phyloP scores from a whole-genome alignment of 2,329 filamentous ascomycete species.

The Penicillium sp. region DNA sequence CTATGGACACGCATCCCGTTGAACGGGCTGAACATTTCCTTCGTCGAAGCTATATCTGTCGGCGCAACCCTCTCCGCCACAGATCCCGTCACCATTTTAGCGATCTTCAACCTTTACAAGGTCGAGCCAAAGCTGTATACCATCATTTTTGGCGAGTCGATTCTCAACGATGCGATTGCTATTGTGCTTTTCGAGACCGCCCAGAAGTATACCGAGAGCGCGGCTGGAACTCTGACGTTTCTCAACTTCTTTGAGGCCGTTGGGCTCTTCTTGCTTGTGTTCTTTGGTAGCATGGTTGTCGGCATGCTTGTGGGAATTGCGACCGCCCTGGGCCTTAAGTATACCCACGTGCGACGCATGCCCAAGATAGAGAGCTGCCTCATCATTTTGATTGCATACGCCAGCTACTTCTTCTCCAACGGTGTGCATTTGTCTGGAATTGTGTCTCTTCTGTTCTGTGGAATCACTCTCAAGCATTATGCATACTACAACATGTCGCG shows the following conservation, averaged over 20 bases:
- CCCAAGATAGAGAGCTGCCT: slow-evolving; percentile 97
- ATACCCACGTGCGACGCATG: slow-evolving; percentile 87
- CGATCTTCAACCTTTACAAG: slow-evolving; percentile 99
- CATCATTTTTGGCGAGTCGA: slow-evolving; percentile 97
- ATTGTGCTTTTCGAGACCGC: slow-evolving; percentile 99
- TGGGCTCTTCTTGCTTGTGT: slow-evolving; percentile 91
- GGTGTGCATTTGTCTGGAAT: slow-evolving; percentile 96
- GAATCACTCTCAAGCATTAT: slow-evolving; percentile 97
- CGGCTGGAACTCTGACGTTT: slow-evolving; percentile 69
- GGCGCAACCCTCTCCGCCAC: slow-evolving; percentile 95
- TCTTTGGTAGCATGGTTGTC: slow-evolving; percentile 91
- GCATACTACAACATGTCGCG: slow-evolving; percentile 99
- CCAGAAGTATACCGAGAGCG: slow-evolving; percentile 80
- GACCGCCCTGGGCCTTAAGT: slow-evolving; percentile 87
- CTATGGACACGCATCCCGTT: slow-evolving; percentile 85
- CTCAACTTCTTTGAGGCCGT: slow-evolving; percentile 87
- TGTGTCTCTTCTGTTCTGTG: slow-evolving; percentile 93
- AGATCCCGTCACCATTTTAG: slow-evolving; percentile 94
- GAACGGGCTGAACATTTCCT: slow-evolving; percentile 80
- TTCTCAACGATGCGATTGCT: slow-evolving; percentile 95
- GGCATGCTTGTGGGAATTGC: slow-evolving; percentile 83
- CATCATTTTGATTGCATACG: slow-evolving; percentile 90
- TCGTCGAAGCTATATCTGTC: slow-evolving; percentile 94
- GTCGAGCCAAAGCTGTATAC: slow-evolving; percentile 98
- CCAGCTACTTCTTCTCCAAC: slow-evolving; percentile 97